Evolutionary conservation across 164 flowering plant genomes (phyloP).

Genomic region (Paratinospora sagittata): DNA sequence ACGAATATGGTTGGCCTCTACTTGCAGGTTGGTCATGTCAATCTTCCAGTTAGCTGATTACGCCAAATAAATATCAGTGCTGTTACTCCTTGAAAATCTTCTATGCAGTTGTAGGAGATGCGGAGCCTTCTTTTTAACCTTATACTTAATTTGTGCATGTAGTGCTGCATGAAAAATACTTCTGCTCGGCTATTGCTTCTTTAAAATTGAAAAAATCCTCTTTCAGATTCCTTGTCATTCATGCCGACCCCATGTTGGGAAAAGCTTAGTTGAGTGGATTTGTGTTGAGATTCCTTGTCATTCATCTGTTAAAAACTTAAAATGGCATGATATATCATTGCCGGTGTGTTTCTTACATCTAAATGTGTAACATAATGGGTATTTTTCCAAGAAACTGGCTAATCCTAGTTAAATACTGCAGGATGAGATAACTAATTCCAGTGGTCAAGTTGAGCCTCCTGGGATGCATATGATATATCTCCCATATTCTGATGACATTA

Average conservation of each 20-base stretch:
- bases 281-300: neutral
- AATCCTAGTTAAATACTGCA: slow-evolving; percentile 23
- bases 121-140: too few species aligned
- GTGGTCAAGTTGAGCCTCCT: slow-evolving; percentile 97
- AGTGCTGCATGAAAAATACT: neutral
- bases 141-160: too few species aligned
- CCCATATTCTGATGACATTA: slow-evolving; percentile 88
- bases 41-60: too few species aligned
- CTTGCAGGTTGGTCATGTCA: too few species aligned
- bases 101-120: too few species aligned
- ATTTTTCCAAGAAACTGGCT: neutral
- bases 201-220: neutral
- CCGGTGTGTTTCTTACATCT: neutral
- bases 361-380: neutral
- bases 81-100: too few species aligned
- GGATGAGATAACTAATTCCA: slow-evolving; percentile 61
- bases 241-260: neutral
- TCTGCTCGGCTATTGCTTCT: neutral
- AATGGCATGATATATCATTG: neutral
- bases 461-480: slow-evolving; percentile 99
- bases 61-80: too few species aligned
- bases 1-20: too few species aligned
- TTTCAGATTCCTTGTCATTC: neutral
- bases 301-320: neutral
- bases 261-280: too few species aligned